Evolutionary conservation across 805 yeast genomes (phyloP).

Genomic region (Zygosaccharomyces pseudorouxii): DNA sequence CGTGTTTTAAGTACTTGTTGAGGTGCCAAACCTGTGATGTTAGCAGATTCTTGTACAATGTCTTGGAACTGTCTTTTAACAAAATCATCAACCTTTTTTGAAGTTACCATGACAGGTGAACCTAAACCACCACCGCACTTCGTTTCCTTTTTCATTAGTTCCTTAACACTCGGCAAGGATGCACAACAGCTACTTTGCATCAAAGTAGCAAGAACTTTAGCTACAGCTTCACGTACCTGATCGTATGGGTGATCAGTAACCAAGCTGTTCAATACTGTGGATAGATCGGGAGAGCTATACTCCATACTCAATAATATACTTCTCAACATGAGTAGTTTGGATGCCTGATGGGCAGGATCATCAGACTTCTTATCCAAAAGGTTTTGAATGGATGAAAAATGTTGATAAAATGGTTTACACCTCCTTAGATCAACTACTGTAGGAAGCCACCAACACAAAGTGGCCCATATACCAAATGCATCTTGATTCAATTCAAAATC

Average conservation of each 20-base stretch:
- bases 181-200: slow-evolving; percentile 28
- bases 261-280: slow-evolving; percentile 40
- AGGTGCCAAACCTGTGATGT: slow-evolving; percentile 38
- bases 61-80: slow-evolving; percentile 43
- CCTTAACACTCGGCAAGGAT: slow-evolving; percentile 14
- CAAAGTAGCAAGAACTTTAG: slow-evolving; percentile 44
- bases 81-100: slow-evolving; percentile 33
- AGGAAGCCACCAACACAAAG: slow-evolving; percentile 71
- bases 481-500: slow-evolving; percentile 67
- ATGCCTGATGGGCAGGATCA: slow-evolving; percentile 60
- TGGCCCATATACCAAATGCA: slow-evolving; percentile 65
- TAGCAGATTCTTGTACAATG: slow-evolving; percentile 40
- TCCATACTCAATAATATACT: slow-evolving; percentile 46
- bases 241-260: slow-evolving; percentile 61
- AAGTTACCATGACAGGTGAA: slow-evolving; percentile 29
- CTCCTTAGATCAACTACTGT: slow-evolving; percentile 64
- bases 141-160: slow-evolving; percentile 13
- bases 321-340: slow-evolving; percentile 50
- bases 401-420: slow-evolving; percentile 46
- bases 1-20: slow-evolving; percentile 56
- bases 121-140: slow-evolving; percentile 35
- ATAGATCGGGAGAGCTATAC: slow-evolving; percentile 53
- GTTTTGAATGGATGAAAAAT: slow-evolving; percentile 42
- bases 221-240: slow-evolving; percentile 64
- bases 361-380: slow-evolving; percentile 46